These are phyloP conservation scores for Plectosphaerella cucumerina DNA, from an alignment of 2,329 filamentous ascomycete genomes.

Conservation along the genomic window DNA sequence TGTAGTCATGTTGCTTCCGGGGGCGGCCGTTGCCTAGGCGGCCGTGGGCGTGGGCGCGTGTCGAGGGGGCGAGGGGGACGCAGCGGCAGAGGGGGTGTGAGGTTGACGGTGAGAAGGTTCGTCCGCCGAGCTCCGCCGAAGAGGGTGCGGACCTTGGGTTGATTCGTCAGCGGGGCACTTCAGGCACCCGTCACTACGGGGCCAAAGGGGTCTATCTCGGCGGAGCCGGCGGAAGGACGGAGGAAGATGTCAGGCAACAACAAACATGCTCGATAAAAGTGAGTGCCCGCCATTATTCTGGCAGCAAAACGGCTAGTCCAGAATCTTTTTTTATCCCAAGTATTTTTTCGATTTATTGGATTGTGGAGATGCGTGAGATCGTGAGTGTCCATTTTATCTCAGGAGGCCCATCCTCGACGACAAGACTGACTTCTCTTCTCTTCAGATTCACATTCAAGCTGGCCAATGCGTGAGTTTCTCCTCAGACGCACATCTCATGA, in stretches of 20 bases:
- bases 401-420: slow-evolving; percentile 14
- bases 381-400: slow-evolving; percentile 38
- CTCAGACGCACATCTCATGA: no score
- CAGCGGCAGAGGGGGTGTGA: neutral
- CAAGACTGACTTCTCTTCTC: slow-evolving; percentile 51
- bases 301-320: no score
- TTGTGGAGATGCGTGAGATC: slow-evolving; percentile 61
- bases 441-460: slow-evolving; percentile 97
- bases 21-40: neutral
- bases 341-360: neutral
- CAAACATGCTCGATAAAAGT: no score
- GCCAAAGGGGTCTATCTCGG: no score
- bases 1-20: neutral
- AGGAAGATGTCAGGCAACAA: no score
- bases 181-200: no score
- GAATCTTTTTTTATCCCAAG: no score
- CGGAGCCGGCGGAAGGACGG: no score
- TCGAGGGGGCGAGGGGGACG: neutral
- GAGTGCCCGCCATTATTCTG: no score
- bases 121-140: slow-evolving; percentile 2
- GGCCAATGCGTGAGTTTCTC: slow-evolving; percentile 83
- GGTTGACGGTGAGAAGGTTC: neutral
- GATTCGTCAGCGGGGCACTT: no score
- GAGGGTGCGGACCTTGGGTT: no score
- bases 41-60: neutral